Base-by-base conservation (phyloP, 2,329 filamentous ascomycete genomes). In the Colletotrichum caudatum region DNA sequence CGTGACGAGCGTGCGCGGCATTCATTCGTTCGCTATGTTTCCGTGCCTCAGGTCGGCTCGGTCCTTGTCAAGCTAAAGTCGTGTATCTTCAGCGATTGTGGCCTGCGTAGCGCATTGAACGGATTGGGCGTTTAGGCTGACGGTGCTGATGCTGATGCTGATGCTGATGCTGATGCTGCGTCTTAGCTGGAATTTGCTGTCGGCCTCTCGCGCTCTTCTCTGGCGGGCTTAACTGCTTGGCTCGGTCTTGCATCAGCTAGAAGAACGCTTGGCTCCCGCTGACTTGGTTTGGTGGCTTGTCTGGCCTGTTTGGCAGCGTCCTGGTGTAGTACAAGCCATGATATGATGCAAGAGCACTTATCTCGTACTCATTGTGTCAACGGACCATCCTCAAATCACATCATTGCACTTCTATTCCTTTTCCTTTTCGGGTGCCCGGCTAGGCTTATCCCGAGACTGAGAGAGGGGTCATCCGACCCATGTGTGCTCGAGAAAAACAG, bases 71-170 rank as follows among this genome's bases (percentile, higher is more conserved):
- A 51, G 35, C 46, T 62, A 51, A 50, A 51, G 29, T 20, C n/a
- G n/a, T 37, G 33, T 44, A 44, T 35, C 35, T 64, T 1, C 16
- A 29, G 61, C 35, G 35, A 53, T n/a, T 51, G 5, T 54, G 61
- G 35, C 29, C 35, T 41, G 35, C 3, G 53, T 44, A n/a, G 35
- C 26, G 44, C 46, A 29, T 18, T 35, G 50, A 23, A 50, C 50
- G 57, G 48, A 39, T n/a, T 64, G 18, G 35, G 23, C 18, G 20
- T 20, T 64, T 53, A 64, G 44, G 64, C 51, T 63, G 58, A 18
- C 53, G 63, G 51, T 35, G 59, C 59, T 69, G 44, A 56, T 35
- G 59, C 53, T 63, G 11, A 53, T 67, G 46, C 48, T 71, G 59
- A 56, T 53, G 60, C 46, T 62, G 64, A 59, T 46, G 58, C 67